Evolutionary conservation across 192 early-diverging fungal species (phyloP), one percentile per base, ranked within the genome.

Genomic region (Hyaloraphidium curvatum): DNA sequence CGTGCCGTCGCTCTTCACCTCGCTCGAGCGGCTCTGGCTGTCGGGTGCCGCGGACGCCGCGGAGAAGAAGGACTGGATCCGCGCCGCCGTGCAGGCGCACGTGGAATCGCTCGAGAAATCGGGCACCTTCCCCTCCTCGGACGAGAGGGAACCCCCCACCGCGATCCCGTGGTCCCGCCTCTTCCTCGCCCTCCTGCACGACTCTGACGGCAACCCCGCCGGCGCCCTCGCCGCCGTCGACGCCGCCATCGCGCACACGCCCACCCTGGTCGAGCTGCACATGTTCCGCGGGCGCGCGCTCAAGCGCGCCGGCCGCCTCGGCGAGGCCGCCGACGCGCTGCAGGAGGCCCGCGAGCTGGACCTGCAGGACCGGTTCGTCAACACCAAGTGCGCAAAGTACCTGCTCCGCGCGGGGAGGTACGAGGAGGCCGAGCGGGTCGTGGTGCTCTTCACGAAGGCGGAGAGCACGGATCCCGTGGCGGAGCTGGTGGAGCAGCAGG

Each of bases 291-390:
- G 88, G n/a, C 73, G 81, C 31, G 22, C 21, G 52, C 57, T 16
- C 55, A 40, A 80, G 79, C 91, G 95, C 54, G 78, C 73, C 1
- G 89, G 91, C 33, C 82, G 90, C 55, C 31, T 67, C 30, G 57
- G 67, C 0, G 64, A 68, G 4, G 94, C 94, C 1, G 75, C 74
- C 63, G 62, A 82, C 4, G 72, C 73, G 0, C 82, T 95, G 82
- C 83, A 93, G 58, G 75, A 82, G 59, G 89, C 76, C 14, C 79
- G 94, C 17, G 77, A 86, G 55, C 58, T 87, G 56, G 94, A 97
- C 65, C 65, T 92, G 51, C 84, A 88, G 64, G 94, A 97, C 69
- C 76, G 94, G 16, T 94, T 83, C 55, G 77, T 95, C 70, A 97
- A 94, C 68, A 75, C 87, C 14, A 93, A 91, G 62, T 82, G 81